Percentiles rank a stretch among this genome's conserved stretches.
phyloP scores from a whole-genome alignment of 306 rosid species.

The Quercus suber region DNA sequence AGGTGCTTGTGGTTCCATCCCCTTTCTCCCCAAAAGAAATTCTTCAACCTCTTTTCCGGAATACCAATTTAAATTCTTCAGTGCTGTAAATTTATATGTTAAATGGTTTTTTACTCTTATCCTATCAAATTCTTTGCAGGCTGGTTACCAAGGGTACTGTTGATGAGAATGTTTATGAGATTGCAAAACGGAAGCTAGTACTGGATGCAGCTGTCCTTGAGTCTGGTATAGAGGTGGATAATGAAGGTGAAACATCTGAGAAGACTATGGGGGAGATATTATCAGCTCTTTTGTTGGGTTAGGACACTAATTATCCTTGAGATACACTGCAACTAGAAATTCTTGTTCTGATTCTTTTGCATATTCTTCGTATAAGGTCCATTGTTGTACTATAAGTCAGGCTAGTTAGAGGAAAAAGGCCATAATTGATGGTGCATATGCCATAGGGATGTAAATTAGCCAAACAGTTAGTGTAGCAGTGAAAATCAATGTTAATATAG shows the following conservation, averaged over 20 bases:
- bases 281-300: slow-evolving; percentile 74
- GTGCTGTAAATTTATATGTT: not conserved
- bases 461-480: not conserved
- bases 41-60: not conserved
- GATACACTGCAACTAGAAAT: not conserved
- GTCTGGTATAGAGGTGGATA: slow-evolving; percentile 65
- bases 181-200: slow-evolving; percentile 86
- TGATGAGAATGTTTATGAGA: slow-evolving; percentile 95
- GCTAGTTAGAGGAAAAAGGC: slow-evolving; percentile 1
- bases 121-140: slow-evolving; percentile 41
- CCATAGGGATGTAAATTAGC: slow-evolving; percentile 13
- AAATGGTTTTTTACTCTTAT: not conserved
- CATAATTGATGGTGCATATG: not conserved
- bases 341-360: not conserved
- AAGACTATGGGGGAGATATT: slow-evolving; percentile 98
- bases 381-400: slow-evolving; percentile 1
- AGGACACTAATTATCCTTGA: slow-evolving; percentile 13
- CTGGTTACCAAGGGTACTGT: slow-evolving; percentile 84
- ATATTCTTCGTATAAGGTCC: not conserved
- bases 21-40: not conserved
- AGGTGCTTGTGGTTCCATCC: slow-evolving; percentile 42
- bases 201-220: slow-evolving; percentile 96
- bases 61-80: not conserved
- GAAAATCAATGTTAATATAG: not conserved
- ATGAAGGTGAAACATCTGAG: slow-evolving; percentile 73